Base-by-base conservation (phyloP, 176 grass and related monocot genomes). In the Triticum urartu region DNA sequence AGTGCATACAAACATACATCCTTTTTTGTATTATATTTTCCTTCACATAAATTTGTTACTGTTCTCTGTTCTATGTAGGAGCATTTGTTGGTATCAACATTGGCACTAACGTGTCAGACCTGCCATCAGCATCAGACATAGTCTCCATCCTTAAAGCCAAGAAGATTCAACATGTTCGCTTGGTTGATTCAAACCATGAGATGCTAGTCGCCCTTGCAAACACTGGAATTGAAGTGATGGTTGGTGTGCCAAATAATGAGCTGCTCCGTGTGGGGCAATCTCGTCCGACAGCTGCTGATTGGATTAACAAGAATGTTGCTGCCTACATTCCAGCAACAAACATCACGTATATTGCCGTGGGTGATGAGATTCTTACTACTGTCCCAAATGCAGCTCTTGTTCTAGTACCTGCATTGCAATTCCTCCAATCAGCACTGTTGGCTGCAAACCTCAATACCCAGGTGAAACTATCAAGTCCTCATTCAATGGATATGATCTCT, bases 321-420 rank as follows among this genome's bases (percentile, higher is more conserved):
- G 89, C 92, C 13, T 99, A 92, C 69, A 62, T 91, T 75, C 97
- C 97, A 2, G 90, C 85, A 1, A 99, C 97, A 64, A 99, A 99
- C 84, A 96, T 99, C 45, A 99, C 97, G 39, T 96, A 88, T 84
- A 99, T 99, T 52, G 90, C 97, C 10, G 94, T 99, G 24, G 97
- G 97, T 78, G 83, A 99, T 58, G 97, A 99, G 85, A 85, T 99
- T 75, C 87, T 96, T 62, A 94, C 90, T 38, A 80, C 72, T 14
- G 75, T 91, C 54, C 94, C 97, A 58, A 99, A 99, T 85, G 97
- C 97, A 52, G 92, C 97, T 58, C 82, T 91, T 86, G 97, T 99
- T 80, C 85, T 99, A 52, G 76, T 96, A 62, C 97, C 97, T 72
- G 97, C 94, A 34, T 72, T 99, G 86, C 90, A 90, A 56, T 99